Evolutionary conservation across 2,329 filamentous ascomycete genomes (phyloP), one percentile per base, ranked within the genome.

Genomic region (Cordyceps farinosa): DNA sequence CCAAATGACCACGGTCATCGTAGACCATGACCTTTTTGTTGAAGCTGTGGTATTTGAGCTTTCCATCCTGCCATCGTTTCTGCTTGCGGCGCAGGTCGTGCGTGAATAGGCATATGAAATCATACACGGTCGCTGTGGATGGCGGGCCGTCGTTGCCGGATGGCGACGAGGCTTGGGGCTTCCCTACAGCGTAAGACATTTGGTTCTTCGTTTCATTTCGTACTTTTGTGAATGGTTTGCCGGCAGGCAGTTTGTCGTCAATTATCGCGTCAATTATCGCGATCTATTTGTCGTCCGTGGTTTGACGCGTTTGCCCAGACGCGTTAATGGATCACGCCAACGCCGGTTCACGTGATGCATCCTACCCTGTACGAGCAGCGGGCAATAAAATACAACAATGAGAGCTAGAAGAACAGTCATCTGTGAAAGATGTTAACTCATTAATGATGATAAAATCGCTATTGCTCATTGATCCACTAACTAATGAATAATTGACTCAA

Each of bases 31-130:
- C 80, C 5, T 91, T 87, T 72, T 88, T 91, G 78, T 97, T 97
- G 84, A 96, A 97, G 0, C 90, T 89, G 72, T 97, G 93, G 67
- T 89, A 96, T 67, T 89, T 90, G 65, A 97, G 84, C 58, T 87
- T 87, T 42, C 94, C 93, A 87, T 97, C 93, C 71, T 96, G 91
- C 93, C 93, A 97, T 65, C 91, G 83, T 74, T 97, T 97, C 69
- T 91, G 88, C 77, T 97, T 97, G 62, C 91, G 87, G 58, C 87
- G 87, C 48, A 96, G 75, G 72, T 97, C 93, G 72, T 91, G 87
- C 2, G 92, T 96, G 76, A 91, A 97, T 5, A 97, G 86, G 74
- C 93, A 97, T 66, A 86, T 83, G 74, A 89, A 96, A 71, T 96
- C 92, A 71, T 90, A 80, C 45, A 97, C 92, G 0, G 85, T 82